These are phyloP conservation scores for Coniochaeta hoffmannii DNA, from an alignment of 2,329 filamentous ascomycete species.

Conservation along the genomic window DNA sequence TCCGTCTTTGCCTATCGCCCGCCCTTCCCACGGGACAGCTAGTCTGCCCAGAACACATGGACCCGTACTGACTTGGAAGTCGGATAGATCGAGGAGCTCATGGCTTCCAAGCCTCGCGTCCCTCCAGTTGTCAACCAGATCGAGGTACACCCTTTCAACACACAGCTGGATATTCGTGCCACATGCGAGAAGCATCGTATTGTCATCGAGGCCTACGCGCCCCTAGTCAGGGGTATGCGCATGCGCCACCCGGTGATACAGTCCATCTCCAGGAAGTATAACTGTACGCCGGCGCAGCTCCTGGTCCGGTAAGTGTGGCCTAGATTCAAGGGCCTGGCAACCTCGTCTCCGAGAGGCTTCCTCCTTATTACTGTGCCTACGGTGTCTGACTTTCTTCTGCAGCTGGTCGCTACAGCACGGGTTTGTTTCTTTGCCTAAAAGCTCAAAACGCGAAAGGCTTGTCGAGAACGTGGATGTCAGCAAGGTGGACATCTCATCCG, in stretches of 20 bases:
- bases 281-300: conserved; percentile 64
- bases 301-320: conserved; percentile 43
- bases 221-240: conserved; percentile 62
- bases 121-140: conserved; percentile 71
- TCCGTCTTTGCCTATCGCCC: conserved; percentile 27
- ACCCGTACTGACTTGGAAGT: neutral
- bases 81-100: conserved; percentile 57
- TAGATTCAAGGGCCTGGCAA: neutral
- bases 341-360: too few relatives aligned
- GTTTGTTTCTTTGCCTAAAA: conserved; percentile 69
- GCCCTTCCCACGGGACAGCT: too few relatives aligned
- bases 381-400: neutral
- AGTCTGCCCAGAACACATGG: too few relatives aligned
- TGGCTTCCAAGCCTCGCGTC: conserved; percentile 53
- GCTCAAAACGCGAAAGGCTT: conserved; percentile 53
- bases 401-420: conserved; percentile 73
- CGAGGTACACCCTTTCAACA: conserved; percentile 79
- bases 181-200: conserved; percentile 62
- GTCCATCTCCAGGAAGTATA: conserved; percentile 58
- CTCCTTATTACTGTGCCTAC: too few relatives aligned
- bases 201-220: conserved; percentile 71
- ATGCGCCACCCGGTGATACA: conserved; percentile 61
- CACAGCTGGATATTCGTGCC: conserved; percentile 56
- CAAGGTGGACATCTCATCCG: conserved; percentile 51
- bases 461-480: conserved; percentile 56